Conservation (phyloP, 768 basidiomycete species). For the Cantharellus anzutake region DNA sequence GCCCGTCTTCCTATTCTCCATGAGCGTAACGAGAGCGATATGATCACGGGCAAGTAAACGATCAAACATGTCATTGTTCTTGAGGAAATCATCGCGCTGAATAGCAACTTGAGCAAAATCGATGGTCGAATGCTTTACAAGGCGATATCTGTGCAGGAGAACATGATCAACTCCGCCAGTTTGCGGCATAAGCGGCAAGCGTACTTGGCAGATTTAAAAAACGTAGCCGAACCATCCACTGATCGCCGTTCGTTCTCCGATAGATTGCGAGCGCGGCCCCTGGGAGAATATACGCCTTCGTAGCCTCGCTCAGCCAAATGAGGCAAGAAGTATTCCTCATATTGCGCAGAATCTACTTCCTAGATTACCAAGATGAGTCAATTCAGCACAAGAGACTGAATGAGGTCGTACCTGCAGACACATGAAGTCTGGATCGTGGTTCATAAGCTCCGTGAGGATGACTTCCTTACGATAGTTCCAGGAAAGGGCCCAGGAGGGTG, state of each 20-base stretch:
- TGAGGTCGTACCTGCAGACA: constrained; percentile 44
- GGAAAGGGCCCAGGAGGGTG: constrained; percentile 86
- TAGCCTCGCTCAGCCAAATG: constrained; percentile 59
- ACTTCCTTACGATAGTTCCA: constrained; percentile 88
- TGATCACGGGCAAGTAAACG: constrained; percentile 90
- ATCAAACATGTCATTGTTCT: constrained; percentile 99
- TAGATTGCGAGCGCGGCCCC: constrained; percentile 89
- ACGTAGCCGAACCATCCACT: constrained; percentile 94
- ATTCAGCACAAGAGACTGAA: neutral
- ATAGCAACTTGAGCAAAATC: constrained; percentile 89
- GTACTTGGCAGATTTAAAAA: constrained; percentile 77
- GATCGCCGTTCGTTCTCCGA: constrained; percentile 60
- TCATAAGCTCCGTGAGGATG: constrained; percentile 68
- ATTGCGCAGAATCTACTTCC: constrained; percentile 85
- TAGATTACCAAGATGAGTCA: constrained; percentile 4
- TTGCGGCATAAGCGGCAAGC: constrained; percentile 17
- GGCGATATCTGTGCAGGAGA: constrained; percentile 43
- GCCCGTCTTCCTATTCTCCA: constrained; percentile 77
- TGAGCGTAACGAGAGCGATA: constrained; percentile 67
- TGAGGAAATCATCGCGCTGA: constrained; percentile 85
- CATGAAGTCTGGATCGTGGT: constrained; percentile 69
- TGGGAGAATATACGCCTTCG: constrained; percentile 81
- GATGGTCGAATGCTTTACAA: constrained; percentile 83
- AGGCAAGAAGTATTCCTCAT: constrained; percentile 75
- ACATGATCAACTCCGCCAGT: neutral